A percentile compares a stretch with the other conserved stretches of the same genome.
phyloP scores from a whole-genome alignment of 257 asterid genomes.

The Eucommia ulmoides region DNA sequence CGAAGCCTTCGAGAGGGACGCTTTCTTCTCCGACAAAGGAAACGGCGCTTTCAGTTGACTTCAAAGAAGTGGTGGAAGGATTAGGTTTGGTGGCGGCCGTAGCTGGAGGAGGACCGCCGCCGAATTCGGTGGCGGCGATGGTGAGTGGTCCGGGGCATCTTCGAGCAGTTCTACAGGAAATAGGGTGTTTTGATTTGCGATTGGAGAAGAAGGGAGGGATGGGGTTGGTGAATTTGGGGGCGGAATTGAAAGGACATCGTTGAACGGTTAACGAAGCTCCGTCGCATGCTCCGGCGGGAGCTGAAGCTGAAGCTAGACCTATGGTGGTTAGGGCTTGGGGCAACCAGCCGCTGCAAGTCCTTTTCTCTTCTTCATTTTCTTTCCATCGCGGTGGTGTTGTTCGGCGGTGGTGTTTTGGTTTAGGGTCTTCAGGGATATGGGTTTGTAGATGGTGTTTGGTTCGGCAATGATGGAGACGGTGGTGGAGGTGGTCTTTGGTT shows the following conservation, averaged over 20 bases:
- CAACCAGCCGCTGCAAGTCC: no score
- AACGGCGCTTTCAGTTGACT: neutral
- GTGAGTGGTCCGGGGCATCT: neutral
- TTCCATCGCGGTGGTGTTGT: no score
- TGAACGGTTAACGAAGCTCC: neutral
- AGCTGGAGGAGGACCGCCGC: neutral
- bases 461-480: no score
- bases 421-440: no score
- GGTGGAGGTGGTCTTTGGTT: no score
- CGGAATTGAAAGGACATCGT: neutral
- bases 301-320: no score
- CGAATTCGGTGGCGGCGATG: neutral
- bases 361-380: no score
- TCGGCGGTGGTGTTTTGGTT: no score
- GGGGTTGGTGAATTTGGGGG: neutral
- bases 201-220: neutral
- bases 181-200: neutral
- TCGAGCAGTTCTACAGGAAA: neutral
- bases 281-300: no score
- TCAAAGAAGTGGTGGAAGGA: neutral
- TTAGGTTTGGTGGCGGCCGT: neutral
- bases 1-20: neutral
- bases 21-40: neutral
- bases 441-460: no score
- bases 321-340: no score